A percentile compares a stretch with the other conserved stretches of the same genome.
Conservation (phyloP, 1,284 basidiomycete species). For the Leccinum subfulvum region DNA sequence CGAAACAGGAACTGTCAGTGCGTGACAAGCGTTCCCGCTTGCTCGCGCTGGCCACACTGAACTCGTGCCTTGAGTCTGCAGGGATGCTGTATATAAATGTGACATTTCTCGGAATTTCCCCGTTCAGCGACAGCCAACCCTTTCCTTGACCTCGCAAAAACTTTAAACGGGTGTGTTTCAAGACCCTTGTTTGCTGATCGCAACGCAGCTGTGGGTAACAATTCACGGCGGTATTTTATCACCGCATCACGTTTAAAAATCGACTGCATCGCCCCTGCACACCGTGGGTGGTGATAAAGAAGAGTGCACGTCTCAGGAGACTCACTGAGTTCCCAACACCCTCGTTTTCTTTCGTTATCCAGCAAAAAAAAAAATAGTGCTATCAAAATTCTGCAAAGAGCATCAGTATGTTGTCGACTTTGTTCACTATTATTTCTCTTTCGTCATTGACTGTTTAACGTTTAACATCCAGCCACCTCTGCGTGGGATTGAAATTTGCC, state of each 20-base stretch:
- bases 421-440: neutral
- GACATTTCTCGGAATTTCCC: too few relatives aligned
- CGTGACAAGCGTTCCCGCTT: too few relatives aligned
- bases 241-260: neutral
- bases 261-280: neutral
- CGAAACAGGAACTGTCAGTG: too few relatives aligned
- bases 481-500: neutral
- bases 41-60: too few relatives aligned
- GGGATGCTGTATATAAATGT: too few relatives aligned
- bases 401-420: neutral
- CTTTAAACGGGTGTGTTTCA: too few relatives aligned
- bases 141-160: too few relatives aligned
- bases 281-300: neutral
- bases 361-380: neutral
- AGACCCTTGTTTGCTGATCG: too few relatives aligned
- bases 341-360: neutral
- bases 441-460: neutral
- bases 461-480: neutral
- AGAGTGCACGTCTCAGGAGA: neutral
- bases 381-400: neutral
- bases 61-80: too few relatives aligned
- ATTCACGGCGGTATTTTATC: too few relatives aligned
- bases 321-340: neutral
- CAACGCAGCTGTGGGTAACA: too few relatives aligned
- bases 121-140: too few relatives aligned